Conservation (phyloP, 768 basidiomycete genomes). For the Collybia sp. region DNA sequence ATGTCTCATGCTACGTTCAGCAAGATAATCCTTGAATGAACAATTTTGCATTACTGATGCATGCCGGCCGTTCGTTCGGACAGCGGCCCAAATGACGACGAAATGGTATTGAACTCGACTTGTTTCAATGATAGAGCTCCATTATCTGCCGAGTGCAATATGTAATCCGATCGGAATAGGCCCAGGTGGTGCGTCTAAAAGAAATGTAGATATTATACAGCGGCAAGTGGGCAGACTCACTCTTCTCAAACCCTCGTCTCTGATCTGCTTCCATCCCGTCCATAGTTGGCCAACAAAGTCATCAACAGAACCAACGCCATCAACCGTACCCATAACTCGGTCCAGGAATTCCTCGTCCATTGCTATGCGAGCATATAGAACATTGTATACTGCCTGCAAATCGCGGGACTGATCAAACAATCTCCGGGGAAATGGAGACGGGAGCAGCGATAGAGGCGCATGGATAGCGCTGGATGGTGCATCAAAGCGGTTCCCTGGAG, state of each 20-base stretch:
- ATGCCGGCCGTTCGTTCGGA: conserved; percentile 63
- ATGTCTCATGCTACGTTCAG: conserved; percentile 42
- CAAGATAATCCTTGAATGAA: background rate
- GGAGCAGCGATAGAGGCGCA: conserved; percentile 86
- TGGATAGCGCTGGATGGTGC: conserved; percentile 75
- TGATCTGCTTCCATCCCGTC: conserved; percentile 76
- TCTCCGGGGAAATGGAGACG: conserved; percentile 75
- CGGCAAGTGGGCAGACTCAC: conserved; percentile 17
- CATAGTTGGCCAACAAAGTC: conserved; percentile 84
- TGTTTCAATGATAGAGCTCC: conserved; percentile 64
- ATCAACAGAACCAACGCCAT: conserved; percentile 79
- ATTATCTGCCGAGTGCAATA: conserved; percentile 57
- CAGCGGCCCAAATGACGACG: conserved; percentile 82
- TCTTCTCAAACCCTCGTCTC: conserved; percentile 54
- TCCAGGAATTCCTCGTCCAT: conserved; percentile 79
- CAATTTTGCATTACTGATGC: conserved; percentile 54
- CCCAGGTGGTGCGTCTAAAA: conserved; percentile 79
- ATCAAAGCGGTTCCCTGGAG: conserved; percentile 39
- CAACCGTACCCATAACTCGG: conserved; percentile 72
- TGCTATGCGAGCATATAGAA: conserved; percentile 80
- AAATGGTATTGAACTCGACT: conserved; percentile 98
- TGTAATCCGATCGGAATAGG: conserved; percentile 92
- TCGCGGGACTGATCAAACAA: conserved; percentile 62
- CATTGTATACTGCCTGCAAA: conserved; percentile 78
- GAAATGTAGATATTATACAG: background rate